Evolutionary conservation across 768 basidiomycete genomes (phyloP).

Genomic region (Leucosporidium creatinivorum): DNA sequence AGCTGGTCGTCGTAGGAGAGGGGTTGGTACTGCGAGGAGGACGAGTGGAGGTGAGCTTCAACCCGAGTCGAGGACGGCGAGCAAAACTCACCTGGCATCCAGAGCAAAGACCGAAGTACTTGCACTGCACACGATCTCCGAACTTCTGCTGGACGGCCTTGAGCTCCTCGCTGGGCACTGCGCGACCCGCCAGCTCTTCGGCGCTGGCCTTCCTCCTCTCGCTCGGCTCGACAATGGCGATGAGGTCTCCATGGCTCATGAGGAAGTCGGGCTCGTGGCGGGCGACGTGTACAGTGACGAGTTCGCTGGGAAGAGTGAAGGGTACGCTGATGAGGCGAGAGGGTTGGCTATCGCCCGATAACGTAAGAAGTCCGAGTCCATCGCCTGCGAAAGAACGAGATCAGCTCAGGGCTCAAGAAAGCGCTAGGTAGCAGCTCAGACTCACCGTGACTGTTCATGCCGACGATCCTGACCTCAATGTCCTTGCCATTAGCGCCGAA

Average conservation of each 20-base stretch:
- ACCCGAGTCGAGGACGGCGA: background rate
- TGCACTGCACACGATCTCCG: constrained; percentile 55
- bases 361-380: constrained; percentile 53
- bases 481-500: constrained; percentile 45
- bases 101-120: constrained; percentile 80
- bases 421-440: constrained; percentile 40
- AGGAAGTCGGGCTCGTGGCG: constrained; percentile 54
- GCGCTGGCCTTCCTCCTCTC: constrained; percentile 29
- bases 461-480: constrained; percentile 57
- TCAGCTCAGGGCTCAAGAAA: background rate
- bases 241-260: constrained; percentile 67
- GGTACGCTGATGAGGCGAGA: constrained; percentile 81
- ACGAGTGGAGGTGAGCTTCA: background rate
- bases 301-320: constrained; percentile 76
- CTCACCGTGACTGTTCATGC: constrained; percentile 53
- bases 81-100: constrained; percentile 65
- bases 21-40: constrained; percentile 51
- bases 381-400: constrained; percentile 49
- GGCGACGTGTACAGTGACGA: constrained; percentile 63
- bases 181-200: constrained; percentile 37
- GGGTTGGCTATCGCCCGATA: constrained; percentile 44
- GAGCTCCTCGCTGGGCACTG: constrained; percentile 43
- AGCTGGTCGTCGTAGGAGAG: constrained; percentile 80
- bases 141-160: constrained; percentile 51
- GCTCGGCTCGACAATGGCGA: constrained; percentile 55